Base-by-base conservation (phyloP, 179 eudicot species). In the Silene noctiflora region DNA sequence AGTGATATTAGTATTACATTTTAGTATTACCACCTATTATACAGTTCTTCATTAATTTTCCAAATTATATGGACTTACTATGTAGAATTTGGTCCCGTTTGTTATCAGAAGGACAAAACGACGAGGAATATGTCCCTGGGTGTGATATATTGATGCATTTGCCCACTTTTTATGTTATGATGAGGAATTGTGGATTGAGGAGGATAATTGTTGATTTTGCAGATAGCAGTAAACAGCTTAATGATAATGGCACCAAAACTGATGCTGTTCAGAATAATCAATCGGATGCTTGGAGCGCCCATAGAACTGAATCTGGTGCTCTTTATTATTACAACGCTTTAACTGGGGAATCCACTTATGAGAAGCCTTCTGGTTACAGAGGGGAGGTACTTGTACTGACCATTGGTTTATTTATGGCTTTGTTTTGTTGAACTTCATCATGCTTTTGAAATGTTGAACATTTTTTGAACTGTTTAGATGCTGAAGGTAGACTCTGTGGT, bases 301-400 rank as follows among this genome's bases (percentile, higher is more conserved):
- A 96, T 83, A 85, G 88, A 83, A 91, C 91, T 85, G 98, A 89
- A 79, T 66, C 88, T 25, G 97, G 99, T 75, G 84, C 83, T 73
- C 84, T 94, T 29, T 96, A 96, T 86, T 96, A 96, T 83, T 96
- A 93, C 82, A 96, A 94, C 76, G 86, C 97, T 59, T 21, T 90
- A 77, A 89, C 97, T 0, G 89, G 96, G 75, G 91, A 91, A 80
- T 96, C 99, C 58, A 96, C 99, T 8, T 96, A 96, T 81, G 88
- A 84, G 83, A 96, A 87, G 81, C 99, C 99, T 82, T 61, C 80
- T 6, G 88, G 89, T 73, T 96, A 88, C 80, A 90, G 77, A 76
- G 96, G 91, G 82, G 96, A 96, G 98, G 99, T 96, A 89, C 21
- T 24, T 33, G 16, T 44, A 21, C 6, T 44, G 9, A 68, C 42